Conservation (phyloP, 2,329 filamentous ascomycete genomes). For the Ambrosiella cleistominuta region DNA sequence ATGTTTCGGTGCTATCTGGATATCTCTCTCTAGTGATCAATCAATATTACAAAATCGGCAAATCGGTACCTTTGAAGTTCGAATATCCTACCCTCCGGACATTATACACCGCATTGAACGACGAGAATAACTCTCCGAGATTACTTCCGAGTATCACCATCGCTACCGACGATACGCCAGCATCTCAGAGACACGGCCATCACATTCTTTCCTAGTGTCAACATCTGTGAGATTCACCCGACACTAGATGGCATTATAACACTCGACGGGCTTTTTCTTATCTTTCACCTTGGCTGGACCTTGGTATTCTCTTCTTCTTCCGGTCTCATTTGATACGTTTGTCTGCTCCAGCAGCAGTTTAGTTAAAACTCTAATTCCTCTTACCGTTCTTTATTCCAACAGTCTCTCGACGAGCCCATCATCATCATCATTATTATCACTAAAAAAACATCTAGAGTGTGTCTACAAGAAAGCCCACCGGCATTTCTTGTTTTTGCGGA, state of each 20-base stretch:
- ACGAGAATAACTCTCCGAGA: background rate
- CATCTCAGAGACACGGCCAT: background rate
- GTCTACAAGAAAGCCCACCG: no score
- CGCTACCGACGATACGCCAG: background rate
- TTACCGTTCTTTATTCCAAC: background rate
- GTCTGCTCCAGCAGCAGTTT: background rate
- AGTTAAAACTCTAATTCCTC: background rate
- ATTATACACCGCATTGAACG: background rate
- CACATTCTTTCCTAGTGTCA: background rate
- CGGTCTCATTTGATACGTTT: background rate
- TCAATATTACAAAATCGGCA: background rate
- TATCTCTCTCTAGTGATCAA: background rate
- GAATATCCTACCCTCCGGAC: background rate
- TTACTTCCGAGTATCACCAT: background rate
- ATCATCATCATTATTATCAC: background rate
- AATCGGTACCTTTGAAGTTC: background rate
- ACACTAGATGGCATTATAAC: constrained; percentile 8
- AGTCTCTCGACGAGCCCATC: background rate
- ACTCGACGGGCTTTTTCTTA: background rate
- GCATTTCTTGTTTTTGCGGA: no score
- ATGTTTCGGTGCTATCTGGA: background rate
- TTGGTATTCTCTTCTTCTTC: constrained; percentile 6
- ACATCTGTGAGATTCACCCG: background rate
- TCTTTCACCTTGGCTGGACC: constrained; percentile 10
- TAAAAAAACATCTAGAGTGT: no score